Conservation (phyloP, 2,329 filamentous ascomycete genomes). For the Didymellaceae sp. region DNA sequence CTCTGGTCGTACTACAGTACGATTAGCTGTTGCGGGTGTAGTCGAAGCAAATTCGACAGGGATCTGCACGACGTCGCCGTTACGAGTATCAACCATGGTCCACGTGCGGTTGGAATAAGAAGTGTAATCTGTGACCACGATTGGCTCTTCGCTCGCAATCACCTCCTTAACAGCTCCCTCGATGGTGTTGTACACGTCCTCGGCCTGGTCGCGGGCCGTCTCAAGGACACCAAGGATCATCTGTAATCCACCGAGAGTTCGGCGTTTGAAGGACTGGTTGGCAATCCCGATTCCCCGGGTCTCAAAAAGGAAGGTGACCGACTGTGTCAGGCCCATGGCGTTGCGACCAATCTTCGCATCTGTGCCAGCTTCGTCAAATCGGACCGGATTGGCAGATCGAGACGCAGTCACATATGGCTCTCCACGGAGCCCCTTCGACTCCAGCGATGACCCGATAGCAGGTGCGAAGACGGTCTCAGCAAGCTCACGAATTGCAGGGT, state of each 20-base stretch:
- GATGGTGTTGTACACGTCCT: constrained; percentile 36
- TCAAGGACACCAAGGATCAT: constrained; percentile 46
- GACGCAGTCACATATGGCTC: constrained; percentile 45
- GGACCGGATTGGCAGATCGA: constrained; percentile 28
- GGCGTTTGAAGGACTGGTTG: constrained; percentile 43
- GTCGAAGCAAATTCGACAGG: constrained; percentile 45
- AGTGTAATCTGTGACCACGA: constrained; percentile 44
- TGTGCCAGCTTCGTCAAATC: constrained; percentile 43
- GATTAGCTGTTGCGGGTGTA: constrained; percentile 44
- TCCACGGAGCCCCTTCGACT: constrained; percentile 37
- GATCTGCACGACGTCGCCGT: constrained; percentile 41
- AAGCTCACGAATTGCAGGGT: constrained; percentile 42
- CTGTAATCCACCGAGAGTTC: constrained; percentile 40
- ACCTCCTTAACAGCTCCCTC: constrained; percentile 37
- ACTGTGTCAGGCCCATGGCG: constrained; percentile 46
- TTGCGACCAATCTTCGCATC: constrained; percentile 49
- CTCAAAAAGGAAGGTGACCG: constrained; percentile 46
- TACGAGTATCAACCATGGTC: constrained; percentile 43
- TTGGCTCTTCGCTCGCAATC: constrained; percentile 30
- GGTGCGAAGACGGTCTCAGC: constrained; percentile 44
- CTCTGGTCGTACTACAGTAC: constrained; percentile 41
- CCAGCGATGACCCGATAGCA: constrained; percentile 38
- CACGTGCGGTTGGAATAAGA: constrained; percentile 38
- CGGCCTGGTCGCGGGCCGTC: constrained; percentile 39
- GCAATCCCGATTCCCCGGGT: constrained; percentile 47